phyloP scores from a whole-genome alignment of 345 rosid species.

The Rhizophora apiculata region DNA sequence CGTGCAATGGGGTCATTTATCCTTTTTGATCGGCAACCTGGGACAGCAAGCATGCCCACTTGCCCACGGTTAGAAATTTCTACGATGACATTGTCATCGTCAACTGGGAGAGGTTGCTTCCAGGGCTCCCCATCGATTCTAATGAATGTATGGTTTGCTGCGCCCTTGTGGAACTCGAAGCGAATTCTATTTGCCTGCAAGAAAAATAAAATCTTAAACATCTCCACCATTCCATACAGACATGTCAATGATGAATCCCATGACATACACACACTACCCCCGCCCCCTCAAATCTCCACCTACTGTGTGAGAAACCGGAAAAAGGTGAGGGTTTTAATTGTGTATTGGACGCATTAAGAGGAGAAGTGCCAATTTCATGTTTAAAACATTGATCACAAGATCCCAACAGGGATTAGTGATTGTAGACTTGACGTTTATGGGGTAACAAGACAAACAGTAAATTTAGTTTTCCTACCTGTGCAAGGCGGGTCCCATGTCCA shows the following conservation, averaged over 20 bases:
- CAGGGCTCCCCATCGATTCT: conserved; percentile 79
- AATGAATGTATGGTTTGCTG: conserved; percentile 58
- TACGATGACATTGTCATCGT: conserved; percentile 52
- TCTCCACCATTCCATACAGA: not conserved
- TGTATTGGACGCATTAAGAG: too few species aligned
- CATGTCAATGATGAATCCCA: not conserved
- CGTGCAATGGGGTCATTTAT: conserved; percentile 39
- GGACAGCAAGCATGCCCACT: conserved; percentile 62
- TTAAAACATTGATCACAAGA: too few species aligned
- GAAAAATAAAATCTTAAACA: not conserved
- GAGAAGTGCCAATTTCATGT: too few species aligned
- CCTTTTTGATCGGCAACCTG: conserved; percentile 46
- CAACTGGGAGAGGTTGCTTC: conserved; percentile 68
- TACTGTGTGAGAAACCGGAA: too few species aligned
- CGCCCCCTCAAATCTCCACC: too few species aligned
- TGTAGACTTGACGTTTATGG: not conserved
- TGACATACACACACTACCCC: not conserved
- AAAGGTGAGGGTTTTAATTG: too few species aligned
- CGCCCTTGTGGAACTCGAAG: conserved; percentile 59
- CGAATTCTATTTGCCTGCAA: conserved; percentile 52
- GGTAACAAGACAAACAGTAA: not conserved
- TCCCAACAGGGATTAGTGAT: too few species aligned
- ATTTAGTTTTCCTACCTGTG: conserved; percentile 33
- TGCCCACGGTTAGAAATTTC: conserved; percentile 62
- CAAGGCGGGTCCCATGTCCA: conserved; percentile 50